Evolutionary conservation across 2,329 filamentous ascomycete species (phyloP), one percentile per base, ranked within the genome.

Genomic region (Dactylonectria estremocensis): DNA sequence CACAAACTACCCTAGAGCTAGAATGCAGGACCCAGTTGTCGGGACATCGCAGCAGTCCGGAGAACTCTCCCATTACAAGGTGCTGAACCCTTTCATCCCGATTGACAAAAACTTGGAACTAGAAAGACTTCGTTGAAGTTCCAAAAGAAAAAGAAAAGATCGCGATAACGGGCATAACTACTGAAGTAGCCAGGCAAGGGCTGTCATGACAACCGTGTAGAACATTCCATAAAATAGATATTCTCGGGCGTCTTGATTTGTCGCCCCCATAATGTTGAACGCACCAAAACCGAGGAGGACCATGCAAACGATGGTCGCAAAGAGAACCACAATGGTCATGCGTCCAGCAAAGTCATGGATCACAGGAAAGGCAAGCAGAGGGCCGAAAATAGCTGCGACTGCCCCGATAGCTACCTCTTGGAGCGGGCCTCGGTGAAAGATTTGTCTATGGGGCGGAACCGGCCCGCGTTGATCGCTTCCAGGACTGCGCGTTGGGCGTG

Each of bases 311-410:
- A 85, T 83, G 1, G 83, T 78, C 0, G 83, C 86, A 0, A 89
- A 85, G 0, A 91, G 80, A 4, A 85, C 72, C 2, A 90, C 86
- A 2, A 92, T 84, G 0, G 85, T 85, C 69, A 91, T 83, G n/a
- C 89, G 84, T 2, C 86, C 88, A 0, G 86, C 75, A 67, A 91
- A 89, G 6, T 86, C 84, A 0, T 86, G 83, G 20, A 92, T 87
- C 22, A 90, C 82, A 5, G 84, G 78, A 73, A 92, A 92, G 0
- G 87, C 84, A 9, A 91, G 73, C 1, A 91, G 81, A 0, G 90
- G 90, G 0, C 89, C 79, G 6, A 91, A 78, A 2, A 92, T 81
- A 0, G 75, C 77, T 14, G 73, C 62, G 31, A 75, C 69, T 22
- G 74, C 69, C 22, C 72, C 76, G 9, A 77, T 49, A 5, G 59